Percentiles rank a stretch among this genome's conserved stretches.
phyloP scores from a whole-genome alignment of 2,329 filamentous ascomycete genomes.

The Chaetothyriales sp. region DNA sequence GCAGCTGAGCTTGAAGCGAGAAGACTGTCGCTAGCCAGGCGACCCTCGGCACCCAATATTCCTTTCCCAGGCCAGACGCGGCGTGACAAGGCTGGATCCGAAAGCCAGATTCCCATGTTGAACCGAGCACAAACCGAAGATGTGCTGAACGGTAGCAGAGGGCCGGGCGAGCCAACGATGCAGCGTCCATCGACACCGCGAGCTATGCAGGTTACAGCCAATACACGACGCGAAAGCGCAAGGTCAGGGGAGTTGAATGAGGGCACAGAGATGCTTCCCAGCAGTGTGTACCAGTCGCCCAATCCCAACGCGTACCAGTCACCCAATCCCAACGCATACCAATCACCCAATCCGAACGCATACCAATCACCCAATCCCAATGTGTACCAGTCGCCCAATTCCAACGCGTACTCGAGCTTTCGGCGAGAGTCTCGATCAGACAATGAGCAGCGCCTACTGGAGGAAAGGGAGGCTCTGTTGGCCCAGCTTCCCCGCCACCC shows the following conservation, averaged over 20 bases:
- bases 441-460: constrained; percentile 25
- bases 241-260: constrained; percentile 42
- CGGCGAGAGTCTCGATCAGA: constrained; percentile 18
- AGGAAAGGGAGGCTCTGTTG: constrained; percentile 3
- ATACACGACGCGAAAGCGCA: constrained; percentile 38
- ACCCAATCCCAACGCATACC: no score
- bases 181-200: constrained; percentile 83
- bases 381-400: constrained; percentile 23
- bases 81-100: constrained; percentile 25
- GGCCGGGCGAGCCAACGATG: constrained; percentile 33
- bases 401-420: neutral
- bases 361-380: no score
- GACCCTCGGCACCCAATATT: constrained; percentile 65
- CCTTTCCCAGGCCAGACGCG: constrained; percentile 50
- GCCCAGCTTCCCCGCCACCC: constrained; percentile 15
- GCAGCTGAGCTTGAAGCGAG: constrained; percentile 80
- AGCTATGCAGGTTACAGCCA: constrained; percentile 54
- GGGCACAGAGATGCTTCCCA: constrained; percentile 24
- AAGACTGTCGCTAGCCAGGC: constrained; percentile 64
- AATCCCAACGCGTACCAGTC: constrained; percentile 4
- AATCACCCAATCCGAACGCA: no score
- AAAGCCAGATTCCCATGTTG: constrained; percentile 15
- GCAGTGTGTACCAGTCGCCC: constrained; percentile 25
- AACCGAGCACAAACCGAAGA: constrained; percentile 29
- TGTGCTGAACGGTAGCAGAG: constrained; percentile 26